Evolutionary conservation across 495 filamentous ascomycete genomes (phyloP).

Genomic region (Clavariopsis aquatica): DNA sequence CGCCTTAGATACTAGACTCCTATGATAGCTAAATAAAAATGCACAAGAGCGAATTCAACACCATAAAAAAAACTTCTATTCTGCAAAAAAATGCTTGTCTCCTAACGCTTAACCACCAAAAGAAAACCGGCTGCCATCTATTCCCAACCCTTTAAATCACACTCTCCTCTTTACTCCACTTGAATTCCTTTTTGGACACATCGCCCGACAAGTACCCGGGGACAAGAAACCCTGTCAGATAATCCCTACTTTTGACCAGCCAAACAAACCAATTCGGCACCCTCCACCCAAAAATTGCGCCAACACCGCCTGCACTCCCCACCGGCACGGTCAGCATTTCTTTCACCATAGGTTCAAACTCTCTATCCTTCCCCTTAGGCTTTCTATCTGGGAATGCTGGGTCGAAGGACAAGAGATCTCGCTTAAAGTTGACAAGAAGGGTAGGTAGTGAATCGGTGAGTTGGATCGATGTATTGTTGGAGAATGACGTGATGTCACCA

Average conservation of each 20-base stretch:
- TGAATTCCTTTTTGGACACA: slow-evolving; percentile 54
- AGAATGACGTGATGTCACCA: slow-evolving; percentile 47
- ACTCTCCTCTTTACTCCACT: slow-evolving; percentile 29
- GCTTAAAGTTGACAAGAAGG: slow-evolving; percentile 51
- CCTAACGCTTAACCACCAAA: not conserved
- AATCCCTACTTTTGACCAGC: slow-evolving; percentile 63
- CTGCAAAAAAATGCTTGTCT: too few species aligned
- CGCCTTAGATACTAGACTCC: too few species aligned
- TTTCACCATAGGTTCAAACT: slow-evolving; percentile 32
- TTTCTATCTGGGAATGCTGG: slow-evolving; percentile 11
- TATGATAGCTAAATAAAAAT: too few species aligned
- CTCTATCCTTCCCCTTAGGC: slow-evolving; percentile 34
- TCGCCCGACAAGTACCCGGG: slow-evolving; percentile 53
- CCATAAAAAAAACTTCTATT: too few species aligned
- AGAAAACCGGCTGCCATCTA: not conserved
- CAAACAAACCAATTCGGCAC: slow-evolving; percentile 59
- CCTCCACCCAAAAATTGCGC: slow-evolving; percentile 55
- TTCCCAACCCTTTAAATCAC: not conserved
- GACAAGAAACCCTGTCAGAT: slow-evolving; percentile 54
- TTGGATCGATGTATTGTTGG: slow-evolving; percentile 46
- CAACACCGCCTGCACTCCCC: slow-evolving; percentile 56
- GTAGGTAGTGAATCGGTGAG: slow-evolving; percentile 49
- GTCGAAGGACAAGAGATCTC: slow-evolving; percentile 38
- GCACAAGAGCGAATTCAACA: too few species aligned
- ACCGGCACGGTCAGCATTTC: slow-evolving; percentile 56